A percentile compares a stretch with the other conserved stretches of the same genome.
Conservation (phyloP, 208 protist species). For the Trypanosoma mega region DNA sequence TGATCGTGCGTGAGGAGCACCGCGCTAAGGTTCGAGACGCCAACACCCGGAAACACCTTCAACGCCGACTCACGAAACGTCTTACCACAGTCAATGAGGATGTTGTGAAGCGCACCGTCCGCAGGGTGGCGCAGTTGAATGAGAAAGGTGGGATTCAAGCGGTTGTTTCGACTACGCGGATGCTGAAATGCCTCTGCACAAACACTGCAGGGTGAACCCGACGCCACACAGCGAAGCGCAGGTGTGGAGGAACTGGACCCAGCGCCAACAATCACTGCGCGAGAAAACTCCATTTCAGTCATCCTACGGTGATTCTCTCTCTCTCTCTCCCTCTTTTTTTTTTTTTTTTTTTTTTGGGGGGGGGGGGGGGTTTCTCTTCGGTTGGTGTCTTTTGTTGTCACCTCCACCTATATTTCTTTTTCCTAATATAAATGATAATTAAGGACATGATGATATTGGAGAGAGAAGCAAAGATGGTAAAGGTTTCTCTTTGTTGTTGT, state of each 20-base stretch:
- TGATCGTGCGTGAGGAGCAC: conserved; percentile 80
- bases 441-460: too few species aligned
- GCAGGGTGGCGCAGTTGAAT: conserved; percentile 50
- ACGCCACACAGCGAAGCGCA: conserved; percentile 36
- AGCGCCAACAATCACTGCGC: conserved; percentile 49
- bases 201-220: conserved; percentile 27
- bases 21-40: conserved; percentile 46
- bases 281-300: conserved; percentile 41
- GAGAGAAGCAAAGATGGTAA: too few species aligned
- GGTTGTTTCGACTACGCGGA: conserved; percentile 32
- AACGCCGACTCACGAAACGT: conserved; percentile 66
- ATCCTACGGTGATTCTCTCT: background rate
- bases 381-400: too few species aligned
- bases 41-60: conserved; percentile 38
- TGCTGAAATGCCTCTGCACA: conserved; percentile 36
- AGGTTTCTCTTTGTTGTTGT: too few species aligned
- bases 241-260: conserved; percentile 61
- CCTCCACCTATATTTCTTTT: too few species aligned
- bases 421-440: too few species aligned
- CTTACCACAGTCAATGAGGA: conserved; percentile 78
- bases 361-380: too few species aligned
- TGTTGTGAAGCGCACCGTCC: conserved; percentile 41
- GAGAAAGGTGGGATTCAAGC: conserved; percentile 55
- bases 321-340: background rate
- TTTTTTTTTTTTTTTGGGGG: background rate